These are phyloP conservation scores for Mixia osmundae DNA, from an alignment of 1,284 basidiomycete genomes.

Conservation along the genomic window DNA sequence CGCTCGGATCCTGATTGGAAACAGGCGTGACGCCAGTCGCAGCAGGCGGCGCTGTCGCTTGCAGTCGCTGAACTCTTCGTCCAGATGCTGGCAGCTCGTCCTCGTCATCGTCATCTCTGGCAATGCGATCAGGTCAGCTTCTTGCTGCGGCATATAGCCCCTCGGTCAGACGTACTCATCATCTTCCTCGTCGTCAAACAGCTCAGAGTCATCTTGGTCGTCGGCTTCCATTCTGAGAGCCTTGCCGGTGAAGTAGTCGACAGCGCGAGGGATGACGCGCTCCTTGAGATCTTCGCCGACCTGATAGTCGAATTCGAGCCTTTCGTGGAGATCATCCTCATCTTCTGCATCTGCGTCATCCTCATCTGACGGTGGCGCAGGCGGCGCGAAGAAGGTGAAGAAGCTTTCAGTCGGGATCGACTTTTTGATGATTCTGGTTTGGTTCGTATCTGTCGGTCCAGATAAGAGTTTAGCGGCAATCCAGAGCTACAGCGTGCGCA, in stretches of 20 bases:
- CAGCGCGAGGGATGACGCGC: constrained; percentile 80
- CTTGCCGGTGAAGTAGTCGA: constrained; percentile 61
- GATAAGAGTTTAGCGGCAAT: not conserved
- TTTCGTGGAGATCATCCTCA: constrained; percentile 68
- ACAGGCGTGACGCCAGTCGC: constrained; percentile 12
- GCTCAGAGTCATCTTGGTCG: too few relatives aligned
- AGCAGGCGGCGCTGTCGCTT: constrained; percentile 17
- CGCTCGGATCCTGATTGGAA: constrained; percentile 40
- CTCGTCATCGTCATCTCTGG: constrained; percentile 36
- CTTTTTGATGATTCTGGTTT: constrained; percentile 74
- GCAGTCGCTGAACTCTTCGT: constrained; percentile 10
- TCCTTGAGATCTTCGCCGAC: constrained; percentile 97
- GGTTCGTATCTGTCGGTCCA: constrained; percentile 50
- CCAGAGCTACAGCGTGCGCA: constrained; percentile 1
- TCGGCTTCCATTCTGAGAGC: constrained; percentile 67
- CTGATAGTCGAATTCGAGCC: constrained; percentile 91
- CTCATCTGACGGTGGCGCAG: constrained; percentile 44
- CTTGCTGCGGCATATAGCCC: too few relatives aligned
- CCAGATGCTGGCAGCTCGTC: constrained; percentile 21
- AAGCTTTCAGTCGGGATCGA: constrained; percentile 70
- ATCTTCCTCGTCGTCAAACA: constrained; percentile 40
- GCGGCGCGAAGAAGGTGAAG: constrained; percentile 92
- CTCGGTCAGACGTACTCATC: constrained; percentile 25
- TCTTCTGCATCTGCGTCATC: constrained; percentile 64
- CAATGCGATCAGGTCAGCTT: too few relatives aligned